These are phyloP conservation scores for Gloeophyllum trabeum DNA, from an alignment of 768 basidiomycete species.

Conservation along the genomic window DNA sequence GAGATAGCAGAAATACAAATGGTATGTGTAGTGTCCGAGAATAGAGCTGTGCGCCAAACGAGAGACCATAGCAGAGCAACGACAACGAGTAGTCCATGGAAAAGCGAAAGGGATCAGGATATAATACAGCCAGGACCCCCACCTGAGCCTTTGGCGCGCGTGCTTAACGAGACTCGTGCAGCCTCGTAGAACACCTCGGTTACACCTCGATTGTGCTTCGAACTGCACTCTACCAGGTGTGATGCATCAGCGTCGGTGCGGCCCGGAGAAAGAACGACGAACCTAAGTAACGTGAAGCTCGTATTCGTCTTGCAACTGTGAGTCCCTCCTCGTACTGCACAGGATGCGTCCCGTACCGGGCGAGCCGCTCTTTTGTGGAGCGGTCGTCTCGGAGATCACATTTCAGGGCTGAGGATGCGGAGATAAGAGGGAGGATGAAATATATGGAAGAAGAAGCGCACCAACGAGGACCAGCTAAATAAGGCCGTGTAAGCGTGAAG, in stretches of 20 bases:
- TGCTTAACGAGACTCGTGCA: conserved; percentile 72
- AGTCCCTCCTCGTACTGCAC: conserved; percentile 92
- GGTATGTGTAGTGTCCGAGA: no score
- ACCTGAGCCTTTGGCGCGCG: conserved; percentile 54
- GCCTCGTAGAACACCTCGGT: conserved; percentile 90
- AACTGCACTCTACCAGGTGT: conserved; percentile 71
- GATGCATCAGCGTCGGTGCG: not conserved
- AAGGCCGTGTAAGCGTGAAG: not conserved
- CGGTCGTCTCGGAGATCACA: conserved; percentile 90
- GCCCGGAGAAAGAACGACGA: no score
- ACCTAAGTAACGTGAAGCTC: conserved; percentile 90
- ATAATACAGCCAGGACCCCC: conserved; percentile 45
- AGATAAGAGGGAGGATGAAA: not conserved
- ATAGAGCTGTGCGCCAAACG: no score
- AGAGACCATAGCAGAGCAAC: no score
- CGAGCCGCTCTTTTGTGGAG: conserved; percentile 58
- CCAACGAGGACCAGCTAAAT: conserved; percentile 88
- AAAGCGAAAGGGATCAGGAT: not conserved
- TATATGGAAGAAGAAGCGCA: conserved; percentile 27
- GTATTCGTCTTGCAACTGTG: conserved; percentile 80
- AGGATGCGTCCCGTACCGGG: conserved; percentile 55
- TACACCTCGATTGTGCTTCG: conserved; percentile 94
- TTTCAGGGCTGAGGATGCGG: conserved; percentile 67
- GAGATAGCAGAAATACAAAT: no score
- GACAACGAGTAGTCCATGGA: no score